Base-by-base conservation (phyloP, 2,329 filamentous ascomycete genomes). In the Trichoderma polysporum region DNA sequence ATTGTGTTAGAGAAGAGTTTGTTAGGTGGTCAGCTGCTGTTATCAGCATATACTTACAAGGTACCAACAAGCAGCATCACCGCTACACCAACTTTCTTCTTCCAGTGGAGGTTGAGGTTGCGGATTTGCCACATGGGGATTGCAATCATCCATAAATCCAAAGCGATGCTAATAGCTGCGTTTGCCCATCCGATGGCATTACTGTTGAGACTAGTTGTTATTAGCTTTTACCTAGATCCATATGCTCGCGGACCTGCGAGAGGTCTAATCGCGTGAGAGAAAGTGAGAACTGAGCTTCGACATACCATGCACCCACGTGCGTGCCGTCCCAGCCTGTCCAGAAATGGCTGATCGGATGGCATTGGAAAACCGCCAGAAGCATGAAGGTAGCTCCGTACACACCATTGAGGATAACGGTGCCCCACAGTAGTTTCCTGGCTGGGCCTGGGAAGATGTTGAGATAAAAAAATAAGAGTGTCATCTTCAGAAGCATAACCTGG, bases 21-120 rank as follows among this genome's bases (percentile, higher is more conserved):
- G 47, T 29, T 41, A 59, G 35, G 4, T 25, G 56, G 47, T 29
- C 35, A 59, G 35, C 13, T 25, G 56, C n/a, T 15, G n/a, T 8
- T 29, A 17, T 19, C 17, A 5, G 22, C 15, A 25, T 35, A 22
- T 27, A 19, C 77, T 73, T 64, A 79, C 77, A 79, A 79, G 1
- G 77, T 74, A 41, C 82, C 82, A 2, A 82, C 75, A 8, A 76
- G 73, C 45, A 84, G 82, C 78, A 83, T 82, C 35, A 80, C 69
- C 0, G 74, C 71, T 0, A 83, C 76, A 8, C 77, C 77, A 22
- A 80, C 67, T 70, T 83, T 84, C 71, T 81, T 81, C 71, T 77
- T 79, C 70, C 75, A 78, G 19, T 77, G 76, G 2, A 77, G 67
- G 4, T 73, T 73, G 33, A 84, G 70, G 0, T 70, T 70, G 3